Evolutionary conservation across 768 basidiomycete species (phyloP).

Genomic region (Terana coerulea): DNA sequence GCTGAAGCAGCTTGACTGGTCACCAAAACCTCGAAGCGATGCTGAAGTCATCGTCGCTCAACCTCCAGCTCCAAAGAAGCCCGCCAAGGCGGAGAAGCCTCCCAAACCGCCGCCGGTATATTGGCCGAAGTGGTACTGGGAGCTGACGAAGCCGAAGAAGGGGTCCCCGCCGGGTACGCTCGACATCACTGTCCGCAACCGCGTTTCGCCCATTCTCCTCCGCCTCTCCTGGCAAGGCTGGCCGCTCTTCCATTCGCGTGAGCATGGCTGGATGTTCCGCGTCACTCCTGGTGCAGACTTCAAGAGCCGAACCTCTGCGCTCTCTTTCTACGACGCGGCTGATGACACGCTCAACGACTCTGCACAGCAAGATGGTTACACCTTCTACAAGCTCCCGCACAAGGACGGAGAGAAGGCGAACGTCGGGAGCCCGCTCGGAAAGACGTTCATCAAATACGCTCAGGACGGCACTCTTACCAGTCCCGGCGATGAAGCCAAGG

Average conservation of each 20-base stretch:
- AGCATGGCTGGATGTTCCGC: slow-evolving; percentile 91
- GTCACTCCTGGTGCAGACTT: slow-evolving; percentile 48
- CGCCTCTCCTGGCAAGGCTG: slow-evolving; percentile 83
- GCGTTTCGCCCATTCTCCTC: slow-evolving; percentile 80
- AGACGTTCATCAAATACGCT: slow-evolving; percentile 85
- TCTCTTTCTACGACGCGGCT: slow-evolving; percentile 50
- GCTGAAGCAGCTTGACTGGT: slow-evolving; percentile 69
- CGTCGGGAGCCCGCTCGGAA: slow-evolving; percentile 89
- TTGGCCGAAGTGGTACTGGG: slow-evolving; percentile 99
- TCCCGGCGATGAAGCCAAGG: slow-evolving; percentile 73
- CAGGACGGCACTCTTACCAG: slow-evolving; percentile 85
- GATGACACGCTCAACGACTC: slow-evolving; percentile 58
- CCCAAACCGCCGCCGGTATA: slow-evolving; percentile 36
- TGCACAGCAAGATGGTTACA: slow-evolving; percentile 42
- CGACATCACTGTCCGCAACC: slow-evolving; percentile 81
- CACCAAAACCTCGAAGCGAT: not conserved
- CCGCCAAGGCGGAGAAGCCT: slow-evolving; percentile 2
- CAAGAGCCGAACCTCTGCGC: slow-evolving; percentile 34
- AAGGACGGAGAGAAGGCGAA: slow-evolving; percentile 93
- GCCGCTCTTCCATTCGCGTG: slow-evolving; percentile 80
- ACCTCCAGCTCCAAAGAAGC: slow-evolving; percentile 8
- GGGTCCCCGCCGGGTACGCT: slow-evolving; percentile 64
- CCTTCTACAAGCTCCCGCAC: slow-evolving; percentile 93
- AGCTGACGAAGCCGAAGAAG: slow-evolving; percentile 72
- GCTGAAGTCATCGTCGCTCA: not conserved